Evolutionary conservation across 306 rosid species (phyloP), one percentile per base, ranked within the genome.

Genomic region (Cucurbita pepo): DNA sequence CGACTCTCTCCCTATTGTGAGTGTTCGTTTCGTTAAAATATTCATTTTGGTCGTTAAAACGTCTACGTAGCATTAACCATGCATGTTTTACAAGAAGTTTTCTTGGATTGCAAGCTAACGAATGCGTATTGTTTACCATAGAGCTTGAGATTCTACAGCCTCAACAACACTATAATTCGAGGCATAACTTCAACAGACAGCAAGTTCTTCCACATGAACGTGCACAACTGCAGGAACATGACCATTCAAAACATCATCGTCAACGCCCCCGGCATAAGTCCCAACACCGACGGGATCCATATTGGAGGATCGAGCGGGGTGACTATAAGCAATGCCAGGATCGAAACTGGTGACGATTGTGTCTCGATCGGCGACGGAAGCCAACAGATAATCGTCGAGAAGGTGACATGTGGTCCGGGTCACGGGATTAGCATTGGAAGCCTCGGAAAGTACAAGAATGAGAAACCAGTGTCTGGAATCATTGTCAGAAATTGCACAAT

Each of bases 371-470:
- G 92, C 1, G 86, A 85, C 14, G 88, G 92, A 6, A 79, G 75
- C 52, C 56, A 19, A 21, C 22, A 81, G 2, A 53, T 87, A 10
- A 61, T 22, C 0, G 43, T 83, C 0, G 44, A 51, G 9, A 71
- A 57, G 0, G 82, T 83, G 8, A 78, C 10, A 2, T 85, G 86
- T 18, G 87, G 89, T 38, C 83, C 84, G 1, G 87, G 88, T 0
- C 88, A 87, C 13, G 87, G 88, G 9, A 79, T 87, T 0, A 87
- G 88, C 36, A 44, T 86, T 3, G 91, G 88, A 72, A 81, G 90
- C 41, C 78, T 81, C 1, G 81, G 81, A 21, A 77, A 25, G 62
- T 77, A 77, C 5, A 4, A 6, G 1, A 61, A 70, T 0, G 83
- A 79, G 58, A n/a, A 60, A 3, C 69, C 77, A 1, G 79, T 79